These are phyloP conservation scores for Gypsophila paniculata DNA, from an alignment of 179 eudicot species.

Conservation along the genomic window DNA sequence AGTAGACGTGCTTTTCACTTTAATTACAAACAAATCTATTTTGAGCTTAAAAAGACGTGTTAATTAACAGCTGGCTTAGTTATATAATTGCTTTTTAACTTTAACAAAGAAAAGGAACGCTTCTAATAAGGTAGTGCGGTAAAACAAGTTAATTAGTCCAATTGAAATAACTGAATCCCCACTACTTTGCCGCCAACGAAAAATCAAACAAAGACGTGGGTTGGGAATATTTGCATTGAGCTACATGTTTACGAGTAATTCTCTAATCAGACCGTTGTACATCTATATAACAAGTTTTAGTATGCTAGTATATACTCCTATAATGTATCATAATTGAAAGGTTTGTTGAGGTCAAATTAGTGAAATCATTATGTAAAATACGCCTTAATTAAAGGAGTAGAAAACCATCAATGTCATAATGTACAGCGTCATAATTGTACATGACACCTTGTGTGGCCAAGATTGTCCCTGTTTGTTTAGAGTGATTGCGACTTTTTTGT, in stretches of 20 bases:
- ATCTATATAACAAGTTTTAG: too few species aligned
- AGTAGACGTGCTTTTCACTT: not conserved
- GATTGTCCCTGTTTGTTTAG: not conserved
- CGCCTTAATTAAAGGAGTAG: not conserved
- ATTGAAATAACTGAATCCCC: not conserved
- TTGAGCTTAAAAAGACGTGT: not conserved
- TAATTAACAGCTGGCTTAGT: constrained; percentile 2
- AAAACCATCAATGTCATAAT: constrained; percentile 9
- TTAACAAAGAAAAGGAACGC: not conserved
- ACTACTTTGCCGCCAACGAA: constrained; percentile 17
- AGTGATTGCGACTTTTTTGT: not conserved
- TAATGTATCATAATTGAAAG: not conserved
- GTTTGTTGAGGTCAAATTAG: constrained; percentile 3
- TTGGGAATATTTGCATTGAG: too few species aligned
- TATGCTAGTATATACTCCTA: not conserved
- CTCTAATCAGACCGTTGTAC: too few species aligned
- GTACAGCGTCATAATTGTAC: constrained; percentile 3
- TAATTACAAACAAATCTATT: not conserved
- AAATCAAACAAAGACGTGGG: constrained; percentile 13
- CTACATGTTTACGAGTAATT: too few species aligned
- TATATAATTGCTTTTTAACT: not conserved
- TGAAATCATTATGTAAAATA: constrained; percentile 3
- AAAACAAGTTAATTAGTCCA: not conserved
- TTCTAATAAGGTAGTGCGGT: not conserved
- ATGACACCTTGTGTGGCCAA: constrained; percentile 8